phyloP scores from a whole-genome alignment of 2,329 filamentous ascomycete species.

The Aspergillus fructus region DNA sequence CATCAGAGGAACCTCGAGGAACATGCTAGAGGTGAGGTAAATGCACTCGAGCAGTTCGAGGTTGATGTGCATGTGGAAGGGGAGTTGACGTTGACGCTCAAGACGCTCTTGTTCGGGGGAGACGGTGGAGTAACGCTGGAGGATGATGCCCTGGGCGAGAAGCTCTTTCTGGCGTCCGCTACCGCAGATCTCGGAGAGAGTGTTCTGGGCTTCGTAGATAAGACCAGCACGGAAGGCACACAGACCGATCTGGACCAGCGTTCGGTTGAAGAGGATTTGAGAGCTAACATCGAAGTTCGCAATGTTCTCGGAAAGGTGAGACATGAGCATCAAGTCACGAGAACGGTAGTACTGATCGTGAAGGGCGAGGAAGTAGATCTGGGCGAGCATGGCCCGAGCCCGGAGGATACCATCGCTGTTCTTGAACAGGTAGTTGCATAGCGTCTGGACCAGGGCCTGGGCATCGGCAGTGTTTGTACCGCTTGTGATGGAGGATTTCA shows the following conservation, averaged over 20 bases:
- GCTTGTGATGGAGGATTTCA: constrained; percentile 80
- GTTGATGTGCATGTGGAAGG: constrained; percentile 99
- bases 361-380: constrained; percentile 96
- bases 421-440: constrained; percentile 93
- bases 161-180: constrained; percentile 97
- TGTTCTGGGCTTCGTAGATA: constrained; percentile 96
- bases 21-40: constrained; percentile 98
- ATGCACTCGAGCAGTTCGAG: constrained; percentile 96
- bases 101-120: constrained; percentile 96
- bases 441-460: constrained; percentile 70
- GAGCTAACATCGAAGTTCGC: constrained; percentile 94
- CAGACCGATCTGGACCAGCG: constrained; percentile 93
- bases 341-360: constrained; percentile 98
- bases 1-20: constrained; percentile 94
- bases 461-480: constrained; percentile 68
- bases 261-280: constrained; percentile 98
- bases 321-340: constrained; percentile 99
- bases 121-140: constrained; percentile 94
- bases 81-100: constrained; percentile 94
- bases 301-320: constrained; percentile 96
- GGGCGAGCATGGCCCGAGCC: constrained; percentile 94
- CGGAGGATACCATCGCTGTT: constrained; percentile 95
- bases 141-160: constrained; percentile 95
- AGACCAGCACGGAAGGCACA: constrained; percentile 97
- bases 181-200: constrained; percentile 95